Conservation (phyloP, 345 rosid genomes). For the Salix udensis region DNA sequence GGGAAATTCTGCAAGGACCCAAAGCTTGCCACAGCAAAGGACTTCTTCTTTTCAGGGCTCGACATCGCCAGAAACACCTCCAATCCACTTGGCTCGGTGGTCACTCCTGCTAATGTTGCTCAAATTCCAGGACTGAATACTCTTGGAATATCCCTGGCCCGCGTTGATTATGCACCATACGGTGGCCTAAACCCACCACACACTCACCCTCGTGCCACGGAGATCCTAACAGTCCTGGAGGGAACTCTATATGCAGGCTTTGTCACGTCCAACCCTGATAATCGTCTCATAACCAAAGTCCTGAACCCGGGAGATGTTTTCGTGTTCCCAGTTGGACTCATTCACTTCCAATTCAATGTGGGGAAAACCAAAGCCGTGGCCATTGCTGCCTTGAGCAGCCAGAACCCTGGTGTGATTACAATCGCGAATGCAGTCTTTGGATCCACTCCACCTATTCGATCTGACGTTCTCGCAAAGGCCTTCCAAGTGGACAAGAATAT, state of each 20-base stretch:
- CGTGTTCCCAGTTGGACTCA: slow-evolving; percentile 7
- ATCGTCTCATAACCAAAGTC: slow-evolving; percentile 10
- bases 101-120: neutral
- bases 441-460: neutral
- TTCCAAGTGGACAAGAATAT: slow-evolving; percentile 10
- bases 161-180: neutral
- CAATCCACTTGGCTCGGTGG: neutral
- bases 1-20: slow-evolving; percentile 14
- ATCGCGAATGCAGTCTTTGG: slow-evolving; percentile 11
- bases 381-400: slow-evolving; percentile 8
- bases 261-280: slow-evolving; percentile 2
- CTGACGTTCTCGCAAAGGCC: slow-evolving; percentile 14
- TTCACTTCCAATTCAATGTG: slow-evolving; percentile 12
- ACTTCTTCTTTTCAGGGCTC: slow-evolving; percentile 5
- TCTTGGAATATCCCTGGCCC: neutral
- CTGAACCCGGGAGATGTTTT: slow-evolving; percentile 5
- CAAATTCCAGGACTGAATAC: slow-evolving; percentile 14
- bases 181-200: slow-evolving; percentile 2
- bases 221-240: neutral
- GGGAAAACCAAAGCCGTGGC: slow-evolving; percentile 8
- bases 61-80: neutral
- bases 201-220: slow-evolving; percentile 9
- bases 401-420: slow-evolving; percentile 10
- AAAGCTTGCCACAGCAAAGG: neutral
- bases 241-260: slow-evolving; percentile 10